Conservation (phyloP, 2,329 filamentous ascomycete species). For the Stemphylium lycopersici region DNA sequence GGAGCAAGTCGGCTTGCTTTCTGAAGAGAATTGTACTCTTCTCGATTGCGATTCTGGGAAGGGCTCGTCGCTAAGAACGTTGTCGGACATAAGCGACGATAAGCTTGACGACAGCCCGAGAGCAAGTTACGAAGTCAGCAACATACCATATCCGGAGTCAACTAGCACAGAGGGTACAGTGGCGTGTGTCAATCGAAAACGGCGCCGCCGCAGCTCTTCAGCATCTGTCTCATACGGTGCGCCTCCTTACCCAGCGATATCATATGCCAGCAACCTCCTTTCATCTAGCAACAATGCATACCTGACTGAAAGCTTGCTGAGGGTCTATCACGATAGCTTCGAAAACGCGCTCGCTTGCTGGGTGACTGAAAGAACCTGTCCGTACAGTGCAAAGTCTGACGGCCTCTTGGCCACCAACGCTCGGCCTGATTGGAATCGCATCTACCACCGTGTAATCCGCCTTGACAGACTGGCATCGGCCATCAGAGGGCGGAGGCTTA, state of each 20-base stretch:
- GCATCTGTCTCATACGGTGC: conserved; percentile 25
- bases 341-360: conserved; percentile 62
- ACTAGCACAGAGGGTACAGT: conserved; percentile 15
- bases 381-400: conserved; percentile 50
- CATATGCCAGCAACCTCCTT: conserved; percentile 38
- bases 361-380: conserved; percentile 61
- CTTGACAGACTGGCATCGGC: conserved; percentile 55
- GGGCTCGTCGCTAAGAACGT: conserved; percentile 35
- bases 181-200: conserved; percentile 27
- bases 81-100: conserved; percentile 28
- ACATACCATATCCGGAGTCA: conserved; percentile 1
- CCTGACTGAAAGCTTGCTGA: conserved; percentile 54
- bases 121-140: conserved; percentile 7
- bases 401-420: conserved; percentile 39
- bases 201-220: conserved; percentile 33
- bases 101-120: conserved; percentile 17
- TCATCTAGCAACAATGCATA: conserved; percentile 47
- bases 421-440: conserved; percentile 56
- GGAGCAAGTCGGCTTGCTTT: conserved; percentile 8
- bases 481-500: conserved; percentile 51
- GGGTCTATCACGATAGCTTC: conserved; percentile 61
- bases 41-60: conserved; percentile 32
- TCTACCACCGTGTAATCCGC: conserved; percentile 58
- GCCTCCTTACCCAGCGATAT: conserved; percentile 26
- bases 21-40: conserved; percentile 20